Evolutionary conservation across 768 basidiomycete genomes (phyloP), one percentile per base, ranked within the genome.

Genomic region (Leccinum ochraceum): DNA sequence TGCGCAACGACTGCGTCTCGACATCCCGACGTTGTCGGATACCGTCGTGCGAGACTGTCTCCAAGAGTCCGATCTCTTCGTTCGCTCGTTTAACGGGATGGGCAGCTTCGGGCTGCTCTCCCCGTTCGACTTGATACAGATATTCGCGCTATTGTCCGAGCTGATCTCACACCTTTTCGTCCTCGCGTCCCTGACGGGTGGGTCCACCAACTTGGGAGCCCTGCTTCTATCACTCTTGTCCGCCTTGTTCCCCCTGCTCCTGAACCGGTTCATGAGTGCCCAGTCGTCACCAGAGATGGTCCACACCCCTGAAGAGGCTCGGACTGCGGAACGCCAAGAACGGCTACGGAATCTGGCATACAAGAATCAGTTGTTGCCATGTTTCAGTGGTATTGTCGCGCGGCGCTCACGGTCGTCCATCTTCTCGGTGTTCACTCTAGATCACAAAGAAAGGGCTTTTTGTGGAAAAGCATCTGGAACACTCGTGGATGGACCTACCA

Each of bases 11-110:
- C 78, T 93, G 20, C 84, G 83, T 48, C 82, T 92, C 59, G 91
- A 94, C 69, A 80, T 90, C 42, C 91, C 91, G 59, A 89, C 92
- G 9, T 81, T 94, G 56, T 78, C 87, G 57, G 89, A 92, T 68
- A 87, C 91, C 53, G 70, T 78, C 60, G 79, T 89, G 24, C 86
- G 89, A 60, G 90, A 92, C 69, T 83, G 93, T 48, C 79, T 94
- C n/a, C 87, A 90, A 61, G 91, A 94, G 75, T 90, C 92, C 42
- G 92, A 94, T 69, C 80, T 90, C 36, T 94, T 94, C 69, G 88
- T 89, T 48, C 83, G 89, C 60, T 93, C 92, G 11, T 92, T 93
- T 73, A 83, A 81, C 66, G 89, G 89, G 48, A 77, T 79, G 66
- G 83, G 87, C 39, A 83, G 88, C 11, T 91, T 93, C 70, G 91